phyloP scores from a whole-genome alignment of 2,329 filamentous ascomycete species.

The Trichoderma koningiopsis region DNA sequence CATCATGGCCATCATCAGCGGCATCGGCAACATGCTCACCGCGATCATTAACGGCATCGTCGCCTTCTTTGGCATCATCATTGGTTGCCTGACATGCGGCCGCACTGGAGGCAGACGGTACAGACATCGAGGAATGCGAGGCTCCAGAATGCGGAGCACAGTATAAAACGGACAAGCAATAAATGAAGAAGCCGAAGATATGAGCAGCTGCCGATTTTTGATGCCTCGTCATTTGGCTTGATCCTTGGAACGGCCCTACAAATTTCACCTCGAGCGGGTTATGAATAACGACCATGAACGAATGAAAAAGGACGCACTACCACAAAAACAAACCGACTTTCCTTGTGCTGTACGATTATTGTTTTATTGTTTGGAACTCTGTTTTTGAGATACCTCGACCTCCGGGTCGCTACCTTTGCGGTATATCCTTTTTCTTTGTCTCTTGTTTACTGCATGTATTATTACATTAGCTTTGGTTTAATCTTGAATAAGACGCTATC shows the following conservation, averaged over 20 bases:
- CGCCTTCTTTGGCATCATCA: conserved; percentile 64
- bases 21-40: conserved; percentile 64
- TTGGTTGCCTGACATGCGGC: conserved; percentile 65
- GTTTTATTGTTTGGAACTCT: conserved; percentile 26
- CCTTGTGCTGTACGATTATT: conserved; percentile 25
- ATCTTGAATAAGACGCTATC: not conserved
- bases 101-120: conserved; percentile 34
- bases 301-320: not conserved
- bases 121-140: conserved; percentile 2
- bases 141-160: not conserved
- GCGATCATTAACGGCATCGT: conserved; percentile 70
- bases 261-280: conserved; percentile 2
- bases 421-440: not conserved
- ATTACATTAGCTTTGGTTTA: not conserved
- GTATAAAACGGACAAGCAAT: not conserved
- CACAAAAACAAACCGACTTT: conserved; percentile 5
- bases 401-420: conserved; percentile 1
- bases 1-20: conserved; percentile 69
- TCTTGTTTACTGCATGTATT: conserved; percentile 5
- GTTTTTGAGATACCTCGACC: conserved; percentile 14
- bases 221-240: not conserved
- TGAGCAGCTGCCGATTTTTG: not conserved
- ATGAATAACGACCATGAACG: conserved; percentile 11
- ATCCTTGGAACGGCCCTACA: not conserved
- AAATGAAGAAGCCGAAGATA: not conserved